Percentiles rank a stretch among this genome's conserved stretches.
These are phyloP conservation scores for Hura crepitans DNA, from an alignment of 441 rosid species.

Conservation along the genomic window DNA sequence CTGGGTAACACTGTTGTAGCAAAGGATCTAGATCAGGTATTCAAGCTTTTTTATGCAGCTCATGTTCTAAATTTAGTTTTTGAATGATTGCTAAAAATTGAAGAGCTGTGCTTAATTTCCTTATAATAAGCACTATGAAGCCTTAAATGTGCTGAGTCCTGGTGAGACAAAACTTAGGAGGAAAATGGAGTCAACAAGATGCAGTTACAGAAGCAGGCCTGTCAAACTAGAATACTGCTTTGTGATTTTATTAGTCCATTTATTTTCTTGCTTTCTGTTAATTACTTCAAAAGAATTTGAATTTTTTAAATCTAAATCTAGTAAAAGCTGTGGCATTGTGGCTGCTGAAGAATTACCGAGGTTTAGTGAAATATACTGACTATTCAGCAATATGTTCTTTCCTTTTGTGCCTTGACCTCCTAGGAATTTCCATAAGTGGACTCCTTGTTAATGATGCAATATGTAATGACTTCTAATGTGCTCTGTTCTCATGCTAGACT, in stretches of 20 bases:
- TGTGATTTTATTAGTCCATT: background rate
- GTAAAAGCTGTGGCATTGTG: background rate
- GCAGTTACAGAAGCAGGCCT: slow-evolving; percentile 4
- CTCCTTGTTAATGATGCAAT: background rate
- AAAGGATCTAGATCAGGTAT: slow-evolving; percentile 87
- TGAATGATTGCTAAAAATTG: background rate
- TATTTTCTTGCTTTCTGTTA: background rate
- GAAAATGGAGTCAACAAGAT: no score
- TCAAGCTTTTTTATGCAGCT: slow-evolving; percentile 9
- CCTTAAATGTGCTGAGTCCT: background rate
- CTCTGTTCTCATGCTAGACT: slow-evolving; percentile 1
- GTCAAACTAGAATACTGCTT: background rate
- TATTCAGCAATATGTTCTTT: background rate
- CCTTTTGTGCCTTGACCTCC: background rate
- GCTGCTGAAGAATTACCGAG: background rate
- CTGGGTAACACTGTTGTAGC: slow-evolving; percentile 80
- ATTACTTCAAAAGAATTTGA: background rate
- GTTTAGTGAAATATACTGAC: background rate
- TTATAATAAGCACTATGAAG: background rate
- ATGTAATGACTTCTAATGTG: background rate
- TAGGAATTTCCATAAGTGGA: background rate
- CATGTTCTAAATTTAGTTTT: background rate
- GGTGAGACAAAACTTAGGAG: background rate
- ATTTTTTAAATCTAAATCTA: background rate
- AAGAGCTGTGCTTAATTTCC: background rate